These are phyloP conservation scores for Strombidium stylifer DNA, from an alignment of 73 alveolate species.

Conservation along the genomic window DNA sequence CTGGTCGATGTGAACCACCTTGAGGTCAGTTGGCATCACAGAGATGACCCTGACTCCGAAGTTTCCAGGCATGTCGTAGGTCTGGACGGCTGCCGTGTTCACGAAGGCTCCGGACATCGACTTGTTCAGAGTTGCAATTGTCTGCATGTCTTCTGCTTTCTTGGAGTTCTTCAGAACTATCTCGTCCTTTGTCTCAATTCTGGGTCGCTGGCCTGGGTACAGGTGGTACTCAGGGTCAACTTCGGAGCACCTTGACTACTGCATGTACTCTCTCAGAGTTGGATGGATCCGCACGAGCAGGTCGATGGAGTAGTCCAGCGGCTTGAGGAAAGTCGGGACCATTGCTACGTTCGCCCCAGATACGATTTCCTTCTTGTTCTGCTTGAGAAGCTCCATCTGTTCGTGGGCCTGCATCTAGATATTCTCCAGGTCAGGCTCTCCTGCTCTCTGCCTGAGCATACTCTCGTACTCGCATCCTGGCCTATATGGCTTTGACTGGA, in stretches of 20 bases:
- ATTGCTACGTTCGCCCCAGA: slow-evolving; percentile 34
- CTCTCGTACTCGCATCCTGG: slow-evolving; percentile 63
- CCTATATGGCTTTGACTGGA: slow-evolving; percentile 24
- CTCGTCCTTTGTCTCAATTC: slow-evolving; percentile 53
- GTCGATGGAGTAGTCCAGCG: slow-evolving; percentile 37
- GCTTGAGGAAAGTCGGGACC: slow-evolving; percentile 37
- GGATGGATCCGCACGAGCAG: slow-evolving; percentile 42
- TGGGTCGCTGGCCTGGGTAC: slow-evolving; percentile 1
- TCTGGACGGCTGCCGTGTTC: slow-evolving; percentile 21
- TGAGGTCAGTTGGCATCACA: slow-evolving; percentile 40
- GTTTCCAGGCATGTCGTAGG: slow-evolving; percentile 33
- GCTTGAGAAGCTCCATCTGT: slow-evolving; percentile 10
- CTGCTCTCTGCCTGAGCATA: slow-evolving; percentile 21
- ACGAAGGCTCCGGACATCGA: slow-evolving; percentile 17
- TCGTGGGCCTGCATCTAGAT: slow-evolving; percentile 25
- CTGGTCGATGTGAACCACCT: slow-evolving; percentile 9
- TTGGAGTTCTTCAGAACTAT: slow-evolving; percentile 24
- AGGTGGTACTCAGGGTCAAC: slow-evolving; percentile 55
- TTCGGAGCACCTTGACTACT: slow-evolving; percentile 28
- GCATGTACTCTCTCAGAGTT: slow-evolving; percentile 50
- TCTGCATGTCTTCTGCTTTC: background rate
- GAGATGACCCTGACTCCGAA: slow-evolving; percentile 29
- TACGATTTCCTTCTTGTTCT: slow-evolving; percentile 25
- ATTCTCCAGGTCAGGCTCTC: slow-evolving; percentile 48
- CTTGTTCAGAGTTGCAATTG: background rate